Percentiles rank a stretch among this genome's conserved stretches.
Evolutionary conservation across 305 asterid species (phyloP).

Genomic region (Caryopteris hybrid): DNA sequence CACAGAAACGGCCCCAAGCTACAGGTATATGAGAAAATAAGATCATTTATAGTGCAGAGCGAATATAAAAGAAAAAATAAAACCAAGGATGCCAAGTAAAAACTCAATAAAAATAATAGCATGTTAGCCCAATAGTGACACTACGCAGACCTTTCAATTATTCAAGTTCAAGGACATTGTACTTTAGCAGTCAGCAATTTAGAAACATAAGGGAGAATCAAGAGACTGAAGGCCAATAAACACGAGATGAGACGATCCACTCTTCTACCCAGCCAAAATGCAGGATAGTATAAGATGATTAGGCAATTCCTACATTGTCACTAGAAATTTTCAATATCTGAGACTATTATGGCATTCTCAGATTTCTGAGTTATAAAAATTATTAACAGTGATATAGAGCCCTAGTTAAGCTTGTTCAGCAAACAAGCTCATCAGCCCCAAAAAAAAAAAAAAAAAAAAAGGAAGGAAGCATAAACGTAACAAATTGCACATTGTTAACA

Average conservation of each 20-base stretch:
- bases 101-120: neutral
- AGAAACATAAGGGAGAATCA: neutral
- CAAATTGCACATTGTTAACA: neutral
- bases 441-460: no score
- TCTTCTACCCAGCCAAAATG: slow-evolving; percentile 1
- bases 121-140: neutral
- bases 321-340: neutral
- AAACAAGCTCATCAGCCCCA: neutral
- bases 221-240: neutral
- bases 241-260: neutral
- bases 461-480: no score
- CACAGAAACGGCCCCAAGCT: slow-evolving; percentile 83
- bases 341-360: neutral
- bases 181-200: neutral
- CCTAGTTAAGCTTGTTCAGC: neutral
- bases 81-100: slow-evolving; percentile 6
- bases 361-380: neutral
- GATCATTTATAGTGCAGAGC: slow-evolving; percentile 15
- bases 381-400: no score
- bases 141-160: neutral
- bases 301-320: neutral
- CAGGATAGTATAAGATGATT: neutral
- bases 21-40: slow-evolving; percentile 31
- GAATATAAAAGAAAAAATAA: neutral
- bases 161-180: neutral